Conservation (phyloP, 768 basidiomycete genomes). For the Podaxis sp. region DNA sequence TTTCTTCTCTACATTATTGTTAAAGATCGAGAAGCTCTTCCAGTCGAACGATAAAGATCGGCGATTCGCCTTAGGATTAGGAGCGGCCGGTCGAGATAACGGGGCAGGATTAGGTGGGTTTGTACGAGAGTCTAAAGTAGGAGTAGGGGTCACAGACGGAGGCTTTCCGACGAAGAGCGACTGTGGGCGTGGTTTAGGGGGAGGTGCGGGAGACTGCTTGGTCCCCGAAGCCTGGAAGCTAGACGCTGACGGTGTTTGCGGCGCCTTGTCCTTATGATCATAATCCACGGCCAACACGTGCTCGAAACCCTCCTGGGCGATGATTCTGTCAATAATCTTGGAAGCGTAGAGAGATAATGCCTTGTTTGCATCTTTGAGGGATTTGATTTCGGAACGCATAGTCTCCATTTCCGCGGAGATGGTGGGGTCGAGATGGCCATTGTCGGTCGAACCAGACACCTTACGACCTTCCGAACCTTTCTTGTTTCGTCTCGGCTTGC, state of each 20-base stretch:
- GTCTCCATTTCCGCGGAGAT: slow-evolving; percentile 60
- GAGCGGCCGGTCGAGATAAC: neutral
- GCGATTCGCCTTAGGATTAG: slow-evolving; percentile 48
- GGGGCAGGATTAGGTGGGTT: slow-evolving; percentile 17
- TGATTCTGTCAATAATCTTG: slow-evolving; percentile 97
- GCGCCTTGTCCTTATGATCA: slow-evolving; percentile 56
- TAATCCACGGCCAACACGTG: slow-evolving; percentile 95
- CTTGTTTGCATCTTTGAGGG: slow-evolving; percentile 93
- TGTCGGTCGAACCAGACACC: slow-evolving; percentile 29
- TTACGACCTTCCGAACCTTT: slow-evolving; percentile 41
- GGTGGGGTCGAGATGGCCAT: slow-evolving; percentile 39
- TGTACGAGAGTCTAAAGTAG: slow-evolving; percentile 24
- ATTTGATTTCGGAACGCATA: slow-evolving; percentile 85
- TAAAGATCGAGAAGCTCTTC: slow-evolving; percentile 75
- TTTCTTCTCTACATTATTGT: slow-evolving; percentile 54
- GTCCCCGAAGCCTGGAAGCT: slow-evolving; percentile 27
- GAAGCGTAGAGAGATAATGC: slow-evolving; percentile 93
- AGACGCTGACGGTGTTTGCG: slow-evolving; percentile 44
- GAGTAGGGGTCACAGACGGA: slow-evolving; percentile 30
- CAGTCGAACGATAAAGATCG: slow-evolving; percentile 85
- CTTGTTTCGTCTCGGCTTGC: slow-evolving; percentile 49
- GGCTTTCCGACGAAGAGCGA: slow-evolving; percentile 53
- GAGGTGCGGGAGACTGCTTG: slow-evolving; percentile 27
- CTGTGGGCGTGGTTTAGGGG: slow-evolving; percentile 57
- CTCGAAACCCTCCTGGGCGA: slow-evolving; percentile 94